Evolutionary conservation across 805 yeast species (phyloP).

Genomic region (Sporopachydermia lactativora): DNA sequence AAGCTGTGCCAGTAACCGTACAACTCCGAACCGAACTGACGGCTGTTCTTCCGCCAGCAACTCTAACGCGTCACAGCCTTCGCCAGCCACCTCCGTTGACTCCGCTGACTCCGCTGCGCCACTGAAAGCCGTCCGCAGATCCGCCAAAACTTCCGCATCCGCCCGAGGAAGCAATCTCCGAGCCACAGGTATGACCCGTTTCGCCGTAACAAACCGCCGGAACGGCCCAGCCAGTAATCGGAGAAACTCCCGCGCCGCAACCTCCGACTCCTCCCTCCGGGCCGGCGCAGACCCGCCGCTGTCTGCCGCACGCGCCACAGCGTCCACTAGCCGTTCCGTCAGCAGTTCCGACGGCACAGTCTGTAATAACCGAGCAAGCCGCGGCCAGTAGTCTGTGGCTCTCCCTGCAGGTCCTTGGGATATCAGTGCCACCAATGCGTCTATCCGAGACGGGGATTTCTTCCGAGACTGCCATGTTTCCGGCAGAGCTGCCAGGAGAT

Average conservation of each 20-base stretch:
- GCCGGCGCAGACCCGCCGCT: no score
- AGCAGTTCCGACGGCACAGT: neutral
- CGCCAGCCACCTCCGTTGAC: no score
- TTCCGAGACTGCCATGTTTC: neutral
- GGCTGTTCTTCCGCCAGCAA: constrained; percentile 5
- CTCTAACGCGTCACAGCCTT: constrained; percentile 3
- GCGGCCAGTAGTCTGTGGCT: neutral
- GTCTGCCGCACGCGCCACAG: neutral
- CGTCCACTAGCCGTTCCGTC: neutral
- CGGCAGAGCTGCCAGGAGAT: neutral
- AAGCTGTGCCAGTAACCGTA: constrained; percentile 8
- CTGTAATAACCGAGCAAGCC: neutral
- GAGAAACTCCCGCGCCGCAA: neutral
- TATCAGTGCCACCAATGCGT: neutral
- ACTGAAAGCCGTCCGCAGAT: no score
- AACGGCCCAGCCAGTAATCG: neutral
- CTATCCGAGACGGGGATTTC: neutral
- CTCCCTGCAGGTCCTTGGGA: neutral
- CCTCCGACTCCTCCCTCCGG: neutral
- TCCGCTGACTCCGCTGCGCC: no score
- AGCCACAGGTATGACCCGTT: no score
- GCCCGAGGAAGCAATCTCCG: no score
- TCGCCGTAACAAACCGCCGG: no score
- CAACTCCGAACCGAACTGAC: constrained; percentile 5
- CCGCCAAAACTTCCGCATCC: no score